Base-by-base conservation (phyloP, 495 filamentous ascomycete genomes). In the Bombardia bombarda region DNA sequence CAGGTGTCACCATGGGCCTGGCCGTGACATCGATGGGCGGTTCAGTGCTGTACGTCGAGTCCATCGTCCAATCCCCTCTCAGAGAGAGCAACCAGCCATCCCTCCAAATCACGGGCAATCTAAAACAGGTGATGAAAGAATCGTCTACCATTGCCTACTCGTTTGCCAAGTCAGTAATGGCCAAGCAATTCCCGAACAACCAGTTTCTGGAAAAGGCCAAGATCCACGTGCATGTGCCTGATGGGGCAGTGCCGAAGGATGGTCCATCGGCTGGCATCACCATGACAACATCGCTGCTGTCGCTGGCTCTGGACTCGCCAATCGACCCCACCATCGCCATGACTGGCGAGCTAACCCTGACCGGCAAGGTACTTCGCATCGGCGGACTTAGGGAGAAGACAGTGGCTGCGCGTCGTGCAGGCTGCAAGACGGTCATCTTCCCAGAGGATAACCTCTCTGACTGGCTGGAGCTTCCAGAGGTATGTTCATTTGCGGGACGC, bases 1-100 rank as follows among this genome's bases (percentile, higher is more conserved):
- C 92, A n/a, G 93, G 93, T 61, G 93, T 99, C 26, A 88, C 88
- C 28, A 99, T 99, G 93, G 93, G 93, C 49, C 80, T 99, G 42
- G 93, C 93, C 37, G 96, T 90, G 90, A 97, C 93, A n/a, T 83
- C 82, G 57, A 85, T 99, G 79, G 93, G 93, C 54, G 93, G 93
- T 52, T 85, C 92, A 4, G 93, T 90, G 16, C 76, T 99, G 47
- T 99, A 99, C 61, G 85, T 97, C 45, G 93, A 99, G 67, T 93
- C 88, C 9, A 96, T 99, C 52, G 70, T 99, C 45, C 90, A 97
- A 56, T 83, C 78, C 43, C 74, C 83, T 7, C 75, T 97, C 47
- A 79, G 70, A 8, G 66, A 79, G 35, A 67, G 72, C 37, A 90
- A 85, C 22, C 77, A 79, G 10, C 83, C 92, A 2, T 80, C 84